Conservation (phyloP, 1,284 basidiomycete species). For the Malassezia arunalokei region DNA sequence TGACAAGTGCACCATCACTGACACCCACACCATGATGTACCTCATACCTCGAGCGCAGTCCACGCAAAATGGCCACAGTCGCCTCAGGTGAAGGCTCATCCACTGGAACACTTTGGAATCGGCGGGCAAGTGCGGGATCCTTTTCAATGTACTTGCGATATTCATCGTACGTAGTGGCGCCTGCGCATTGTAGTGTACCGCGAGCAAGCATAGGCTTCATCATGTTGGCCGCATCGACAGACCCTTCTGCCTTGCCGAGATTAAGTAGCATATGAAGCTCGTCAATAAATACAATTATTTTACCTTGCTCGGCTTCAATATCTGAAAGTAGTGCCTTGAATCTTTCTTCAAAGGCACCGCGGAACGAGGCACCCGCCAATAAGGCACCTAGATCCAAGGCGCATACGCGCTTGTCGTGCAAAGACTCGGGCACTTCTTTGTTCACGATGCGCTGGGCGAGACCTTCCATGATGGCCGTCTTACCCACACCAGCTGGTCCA, state of each 20-base stretch:
- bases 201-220: constrained; percentile 52
- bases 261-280: constrained; percentile 52
- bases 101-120: constrained; percentile 76
- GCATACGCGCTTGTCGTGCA: constrained; percentile 53
- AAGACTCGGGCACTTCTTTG: constrained; percentile 66
- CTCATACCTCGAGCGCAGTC: constrained; percentile 64
- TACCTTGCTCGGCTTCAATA: constrained; percentile 75
- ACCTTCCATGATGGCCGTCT: constrained; percentile 73
- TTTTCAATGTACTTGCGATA: constrained; percentile 92
- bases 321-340: constrained; percentile 80
- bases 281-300: constrained; percentile 89
- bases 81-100: constrained; percentile 79
- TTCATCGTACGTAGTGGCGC: constrained; percentile 81
- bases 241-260: constrained; percentile 29
- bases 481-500: constrained; percentile 46
- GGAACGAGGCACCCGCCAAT: constrained; percentile 90
- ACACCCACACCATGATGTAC: constrained; percentile 57
- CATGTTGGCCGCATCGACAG: constrained; percentile 26
- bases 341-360: constrained; percentile 94
- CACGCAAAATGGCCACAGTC: constrained; percentile 80
- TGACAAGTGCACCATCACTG: constrained; percentile 72
- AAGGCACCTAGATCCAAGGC: constrained; percentile 78
- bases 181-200: constrained; percentile 75
- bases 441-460: constrained; percentile 75
- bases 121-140: constrained; percentile 67